phyloP scores from a whole-genome alignment of 2,329 filamentous ascomycete genomes.

The Xylariomycetidae sp. region DNA sequence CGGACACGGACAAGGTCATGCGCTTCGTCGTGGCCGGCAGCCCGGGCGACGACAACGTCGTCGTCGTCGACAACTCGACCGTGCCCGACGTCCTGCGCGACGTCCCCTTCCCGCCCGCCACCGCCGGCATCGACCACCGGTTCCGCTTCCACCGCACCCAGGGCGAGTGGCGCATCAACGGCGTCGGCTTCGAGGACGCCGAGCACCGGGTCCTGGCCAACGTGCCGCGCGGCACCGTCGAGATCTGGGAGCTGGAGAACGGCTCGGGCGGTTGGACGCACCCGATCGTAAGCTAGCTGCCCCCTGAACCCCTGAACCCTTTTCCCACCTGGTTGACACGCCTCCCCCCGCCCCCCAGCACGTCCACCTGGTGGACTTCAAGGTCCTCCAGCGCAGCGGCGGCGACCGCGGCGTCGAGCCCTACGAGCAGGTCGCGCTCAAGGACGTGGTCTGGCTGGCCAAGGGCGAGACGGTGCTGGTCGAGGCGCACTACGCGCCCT shows the following conservation, averaged over 20 bases:
- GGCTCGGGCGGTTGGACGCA: slow-evolving; percentile 44
- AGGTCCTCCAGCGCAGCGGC: slow-evolving; percentile 42
- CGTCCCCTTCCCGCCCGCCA: slow-evolving; percentile 33
- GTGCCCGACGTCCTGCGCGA: slow-evolving; percentile 29
- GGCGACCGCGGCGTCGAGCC: slow-evolving; percentile 36
- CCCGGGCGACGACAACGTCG: slow-evolving; percentile 25
- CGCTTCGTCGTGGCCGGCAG: slow-evolving; percentile 40
- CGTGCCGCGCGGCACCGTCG: slow-evolving; percentile 38
- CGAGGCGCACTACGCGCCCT: slow-evolving; percentile 45
- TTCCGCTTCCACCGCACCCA: slow-evolving; percentile 40
- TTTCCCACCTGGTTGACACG: no score
- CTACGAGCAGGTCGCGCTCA: slow-evolving; percentile 49
- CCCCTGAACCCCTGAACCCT: no score
- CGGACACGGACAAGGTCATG: slow-evolving; percentile 46
- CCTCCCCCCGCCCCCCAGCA: no score
- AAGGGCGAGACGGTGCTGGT: slow-evolving; percentile 43
- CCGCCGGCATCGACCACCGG: slow-evolving; percentile 32
- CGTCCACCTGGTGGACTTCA: slow-evolving; percentile 54
- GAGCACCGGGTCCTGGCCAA: slow-evolving; percentile 42
- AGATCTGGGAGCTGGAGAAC: slow-evolving; percentile 47
- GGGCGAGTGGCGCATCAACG: slow-evolving; percentile 46
- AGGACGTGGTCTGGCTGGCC: slow-evolving; percentile 52
- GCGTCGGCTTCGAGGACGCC: slow-evolving; percentile 39
- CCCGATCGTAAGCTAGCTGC: no score
- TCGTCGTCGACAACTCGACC: slow-evolving; percentile 31